Evolutionary conservation across 2,329 filamentous ascomycete genomes (phyloP).

Genomic region (Nectriaceae sp.): DNA sequence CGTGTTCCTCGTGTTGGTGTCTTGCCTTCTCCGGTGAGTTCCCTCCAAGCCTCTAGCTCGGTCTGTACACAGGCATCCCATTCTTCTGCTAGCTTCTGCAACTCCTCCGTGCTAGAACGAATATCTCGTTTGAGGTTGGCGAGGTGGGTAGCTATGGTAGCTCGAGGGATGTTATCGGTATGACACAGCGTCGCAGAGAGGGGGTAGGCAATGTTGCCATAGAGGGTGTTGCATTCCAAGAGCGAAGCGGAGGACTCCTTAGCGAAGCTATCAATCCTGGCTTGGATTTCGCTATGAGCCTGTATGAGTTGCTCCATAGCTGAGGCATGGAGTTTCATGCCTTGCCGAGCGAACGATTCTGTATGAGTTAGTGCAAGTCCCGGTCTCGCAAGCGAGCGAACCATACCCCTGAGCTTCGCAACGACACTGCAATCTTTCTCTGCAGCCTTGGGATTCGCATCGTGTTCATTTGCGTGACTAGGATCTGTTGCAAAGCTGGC

Average conservation of each 20-base stretch:
- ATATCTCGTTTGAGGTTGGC: conserved; percentile 23
- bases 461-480: neutral
- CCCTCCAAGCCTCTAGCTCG: conserved; percentile 22
- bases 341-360: conserved; percentile 28
- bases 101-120: conserved; percentile 21
- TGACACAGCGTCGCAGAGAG: conserved; percentile 35
- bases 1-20: neutral
- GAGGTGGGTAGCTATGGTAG: conserved; percentile 30
- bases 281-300: conserved; percentile 22
- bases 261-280: conserved; percentile 22
- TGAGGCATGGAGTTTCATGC: conserved; percentile 21
- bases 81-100: conserved; percentile 22
- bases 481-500: conserved; percentile 16
- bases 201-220: conserved; percentile 34
- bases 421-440: conserved; percentile 4
- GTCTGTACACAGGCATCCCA: conserved; percentile 27
- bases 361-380: too few relatives aligned
- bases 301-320: conserved; percentile 21
- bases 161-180: conserved; percentile 20
- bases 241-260: conserved; percentile 16
- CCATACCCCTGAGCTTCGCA: conserved; percentile 22
- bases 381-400: too few relatives aligned
- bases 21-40: conserved; percentile 6
- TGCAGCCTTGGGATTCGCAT: neutral
- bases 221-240: conserved; percentile 23